Conservation (phyloP, 2,329 filamentous ascomycete genomes). For the Thielaviopsis ethacetica region DNA sequence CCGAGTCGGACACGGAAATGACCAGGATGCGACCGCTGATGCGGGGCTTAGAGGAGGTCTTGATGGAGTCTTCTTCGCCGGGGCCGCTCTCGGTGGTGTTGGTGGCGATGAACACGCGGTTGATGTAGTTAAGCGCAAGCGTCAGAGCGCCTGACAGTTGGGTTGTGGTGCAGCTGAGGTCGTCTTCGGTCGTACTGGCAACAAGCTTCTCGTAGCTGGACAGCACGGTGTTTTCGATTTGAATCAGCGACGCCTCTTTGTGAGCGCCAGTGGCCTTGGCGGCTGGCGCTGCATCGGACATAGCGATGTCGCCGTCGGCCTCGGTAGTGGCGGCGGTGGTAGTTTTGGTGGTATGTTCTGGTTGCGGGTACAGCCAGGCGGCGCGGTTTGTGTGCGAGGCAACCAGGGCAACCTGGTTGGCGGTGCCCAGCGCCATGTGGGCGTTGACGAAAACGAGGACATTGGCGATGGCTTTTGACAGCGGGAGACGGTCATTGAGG, state of each 20-base stretch:
- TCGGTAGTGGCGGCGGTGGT: conserved; percentile 6
- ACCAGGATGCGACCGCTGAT: conserved; percentile 58
- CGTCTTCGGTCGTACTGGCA: conserved; percentile 43
- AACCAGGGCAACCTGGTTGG: conserved; percentile 82
- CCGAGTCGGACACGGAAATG: conserved; percentile 69
- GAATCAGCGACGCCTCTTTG: conserved; percentile 84
- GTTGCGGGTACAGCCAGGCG: conserved; percentile 70
- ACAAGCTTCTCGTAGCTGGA: conserved; percentile 60
- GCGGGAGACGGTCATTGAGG: conserved; percentile 55
- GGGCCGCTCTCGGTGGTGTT: conserved; percentile 24
- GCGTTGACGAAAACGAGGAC: conserved; percentile 94
- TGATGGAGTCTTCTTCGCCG: conserved; percentile 30
- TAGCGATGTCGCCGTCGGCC: conserved; percentile 37
- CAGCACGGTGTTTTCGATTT: conserved; percentile 70
- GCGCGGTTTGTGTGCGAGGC: conserved; percentile 78
- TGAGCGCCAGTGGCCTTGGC: conserved; percentile 42
- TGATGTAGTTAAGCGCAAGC: conserved; percentile 76
- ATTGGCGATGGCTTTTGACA: conserved; percentile 72
- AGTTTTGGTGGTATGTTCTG: conserved; percentile 17
- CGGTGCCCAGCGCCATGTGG: conserved; percentile 83
- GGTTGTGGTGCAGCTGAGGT: conserved; percentile 61
- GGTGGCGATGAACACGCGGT: conserved; percentile 57
- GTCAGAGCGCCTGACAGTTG: conserved; percentile 85
- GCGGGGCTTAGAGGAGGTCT: conserved; percentile 29
- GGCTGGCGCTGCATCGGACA: conserved; percentile 30